phyloP scores from a whole-genome alignment of 148 eudicot genomes.

The Camellia granthamiana region DNA sequence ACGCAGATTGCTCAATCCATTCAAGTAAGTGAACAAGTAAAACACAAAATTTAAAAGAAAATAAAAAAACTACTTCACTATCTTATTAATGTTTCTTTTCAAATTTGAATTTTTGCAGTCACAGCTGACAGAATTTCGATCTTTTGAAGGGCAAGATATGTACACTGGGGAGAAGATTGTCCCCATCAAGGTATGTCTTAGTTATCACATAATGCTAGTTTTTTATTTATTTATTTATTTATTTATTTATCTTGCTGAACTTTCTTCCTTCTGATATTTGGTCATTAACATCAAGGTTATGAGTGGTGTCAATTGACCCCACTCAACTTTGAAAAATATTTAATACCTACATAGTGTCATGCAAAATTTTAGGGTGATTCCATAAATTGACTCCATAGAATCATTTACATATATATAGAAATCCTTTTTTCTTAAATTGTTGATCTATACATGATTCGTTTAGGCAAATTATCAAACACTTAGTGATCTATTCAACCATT shows the following conservation, averaged over 20 bases:
- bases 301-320: too few species aligned
- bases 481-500: too few species aligned
- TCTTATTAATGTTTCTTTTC: slow-evolving; percentile 14
- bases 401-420: too few species aligned
- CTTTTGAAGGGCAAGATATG: slow-evolving; percentile 97
- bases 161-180: slow-evolving; percentile 82
- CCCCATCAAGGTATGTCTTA: slow-evolving; percentile 74
- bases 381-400: too few species aligned
- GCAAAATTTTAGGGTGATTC: too few species aligned
- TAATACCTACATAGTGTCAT: too few species aligned
- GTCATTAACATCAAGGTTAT: background rate
- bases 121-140: slow-evolving; percentile 75
- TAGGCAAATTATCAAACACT: too few species aligned
- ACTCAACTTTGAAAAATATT: too few species aligned
- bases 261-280: background rate
- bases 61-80: background rate
- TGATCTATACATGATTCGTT: too few species aligned
- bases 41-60: background rate
- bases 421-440: too few species aligned
- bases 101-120: slow-evolving; percentile 44
- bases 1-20: slow-evolving; percentile 95
- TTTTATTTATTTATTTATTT: background rate
- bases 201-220: slow-evolving; percentile 2
- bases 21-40: slow-evolving; percentile 47
- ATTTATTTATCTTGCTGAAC: slow-evolving; percentile 1